Conservation (phyloP, 2,329 filamentous ascomycete species). For the Arthroderma sp. region DNA sequence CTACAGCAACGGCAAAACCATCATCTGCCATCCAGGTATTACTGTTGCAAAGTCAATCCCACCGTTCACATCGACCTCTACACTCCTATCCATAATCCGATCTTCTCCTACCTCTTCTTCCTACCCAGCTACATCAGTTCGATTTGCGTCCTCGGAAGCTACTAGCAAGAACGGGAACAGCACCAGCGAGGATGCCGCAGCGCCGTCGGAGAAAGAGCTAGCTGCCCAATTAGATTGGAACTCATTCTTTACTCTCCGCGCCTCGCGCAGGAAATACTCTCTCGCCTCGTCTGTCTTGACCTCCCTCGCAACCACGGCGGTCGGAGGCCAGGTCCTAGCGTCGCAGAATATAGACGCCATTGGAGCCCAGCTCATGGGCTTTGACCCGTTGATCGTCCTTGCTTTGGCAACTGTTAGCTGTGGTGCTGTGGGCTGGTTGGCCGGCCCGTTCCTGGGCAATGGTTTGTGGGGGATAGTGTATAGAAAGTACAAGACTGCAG, state of each 20-base stretch:
- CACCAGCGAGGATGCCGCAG: not conserved
- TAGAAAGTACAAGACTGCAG: conserved; percentile 55
- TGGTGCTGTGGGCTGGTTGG: conserved; percentile 73
- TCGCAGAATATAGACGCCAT: conserved; percentile 54
- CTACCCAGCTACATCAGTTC: not conserved
- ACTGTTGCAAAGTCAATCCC: not conserved
- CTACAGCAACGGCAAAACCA: not conserved
- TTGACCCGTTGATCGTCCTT: conserved; percentile 78
- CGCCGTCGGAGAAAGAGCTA: not conserved
- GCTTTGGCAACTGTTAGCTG: conserved; percentile 66
- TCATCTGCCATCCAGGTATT: not conserved
- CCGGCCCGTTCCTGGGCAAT: conserved; percentile 71
- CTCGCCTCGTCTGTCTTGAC: conserved; percentile 60
- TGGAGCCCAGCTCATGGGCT: conserved; percentile 57
- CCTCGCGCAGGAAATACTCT: conserved; percentile 71
- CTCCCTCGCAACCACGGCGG: conserved; percentile 47
- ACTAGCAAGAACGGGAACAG: not conserved
- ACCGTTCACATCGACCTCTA: not conserved
- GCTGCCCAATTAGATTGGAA: conserved; percentile 60
- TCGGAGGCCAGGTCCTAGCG: conserved; percentile 44
- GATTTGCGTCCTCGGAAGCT: not conserved
- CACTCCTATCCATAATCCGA: conserved; percentile 1
- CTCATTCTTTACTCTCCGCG: conserved; percentile 80
- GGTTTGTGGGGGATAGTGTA: conserved; percentile 66
- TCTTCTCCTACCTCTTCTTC: not conserved